phyloP scores from a whole-genome alignment of 768 basidiomycete genomes.

The Hericium erinaceus region DNA sequence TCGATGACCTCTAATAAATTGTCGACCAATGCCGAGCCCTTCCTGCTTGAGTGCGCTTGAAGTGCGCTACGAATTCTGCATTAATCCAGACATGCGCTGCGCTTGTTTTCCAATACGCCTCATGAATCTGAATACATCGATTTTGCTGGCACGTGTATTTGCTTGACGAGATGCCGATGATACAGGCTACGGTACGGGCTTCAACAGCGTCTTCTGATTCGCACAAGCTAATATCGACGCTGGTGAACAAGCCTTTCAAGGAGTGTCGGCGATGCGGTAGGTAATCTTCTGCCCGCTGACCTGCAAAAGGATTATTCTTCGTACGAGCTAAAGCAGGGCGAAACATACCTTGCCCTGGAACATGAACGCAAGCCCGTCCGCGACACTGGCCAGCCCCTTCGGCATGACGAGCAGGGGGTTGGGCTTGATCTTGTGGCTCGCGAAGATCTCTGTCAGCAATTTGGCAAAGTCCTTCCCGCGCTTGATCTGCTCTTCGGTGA shows the following conservation, averaged over 20 bases:
- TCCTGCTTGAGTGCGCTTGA: no score
- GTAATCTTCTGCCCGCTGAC: not conserved
- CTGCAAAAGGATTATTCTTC: not conserved
- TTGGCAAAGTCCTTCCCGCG: not conserved
- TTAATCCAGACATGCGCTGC: no score
- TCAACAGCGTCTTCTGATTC: no score
- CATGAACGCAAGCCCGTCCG: slow-evolving; percentile 5
- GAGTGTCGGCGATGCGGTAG: not conserved
- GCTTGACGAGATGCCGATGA: no score
- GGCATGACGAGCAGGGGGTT: slow-evolving; percentile 17
- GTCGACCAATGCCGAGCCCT: no score
- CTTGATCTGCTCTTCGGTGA: not conserved
- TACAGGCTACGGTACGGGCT: no score
- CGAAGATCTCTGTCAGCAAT: slow-evolving; percentile 13
- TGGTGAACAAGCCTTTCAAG: not conserved
- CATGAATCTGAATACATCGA: no score
- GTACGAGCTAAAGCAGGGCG: not conserved
- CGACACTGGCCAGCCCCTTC: slow-evolving; percentile 16
- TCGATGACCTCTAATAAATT: no score
- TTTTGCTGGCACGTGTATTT: no score
- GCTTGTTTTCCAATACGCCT: no score
- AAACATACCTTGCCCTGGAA: not conserved
- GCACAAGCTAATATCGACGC: no score
- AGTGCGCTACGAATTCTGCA: no score
- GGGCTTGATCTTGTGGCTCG: slow-evolving; percentile 14